Percentiles rank a stretch among this genome's conserved stretches.
These are phyloP conservation scores for Trichopus zeylanicus DNA, from an alignment of 116 monocot species.

Conservation along the genomic window DNA sequence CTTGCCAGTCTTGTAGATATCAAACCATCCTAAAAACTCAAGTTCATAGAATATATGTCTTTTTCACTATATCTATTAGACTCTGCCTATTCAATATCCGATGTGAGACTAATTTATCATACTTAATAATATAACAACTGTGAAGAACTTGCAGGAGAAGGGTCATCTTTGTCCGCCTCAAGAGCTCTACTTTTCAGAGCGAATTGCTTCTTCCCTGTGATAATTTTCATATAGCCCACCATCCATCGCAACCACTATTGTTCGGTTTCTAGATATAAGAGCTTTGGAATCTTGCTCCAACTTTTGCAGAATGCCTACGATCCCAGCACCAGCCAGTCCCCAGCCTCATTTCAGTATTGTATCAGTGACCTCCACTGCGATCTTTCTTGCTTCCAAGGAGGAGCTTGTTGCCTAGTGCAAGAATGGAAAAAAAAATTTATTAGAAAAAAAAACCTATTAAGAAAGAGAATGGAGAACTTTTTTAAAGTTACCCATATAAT, in stretches of 20 bases:
- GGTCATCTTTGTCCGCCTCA: neutral
- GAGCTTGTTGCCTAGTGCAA: constrained; percentile 14
- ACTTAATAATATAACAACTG: no score
- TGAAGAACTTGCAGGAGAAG: constrained; percentile 6
- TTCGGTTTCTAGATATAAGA: constrained; percentile 30
- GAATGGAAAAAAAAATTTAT: no score
- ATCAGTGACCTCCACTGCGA: constrained; percentile 39
- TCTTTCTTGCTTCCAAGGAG: constrained; percentile 28
- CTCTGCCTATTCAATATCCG: no score
- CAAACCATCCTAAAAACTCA: no score
- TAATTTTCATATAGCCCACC: constrained; percentile 77
- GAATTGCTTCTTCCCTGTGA: neutral
- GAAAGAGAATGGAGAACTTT: neutral
- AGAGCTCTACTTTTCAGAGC: neutral
- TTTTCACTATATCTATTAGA: no score
- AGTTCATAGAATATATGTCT: no score
- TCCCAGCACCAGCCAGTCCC: constrained; percentile 60
- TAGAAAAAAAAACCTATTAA: no score
- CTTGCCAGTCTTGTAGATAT: no score
- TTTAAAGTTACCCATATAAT: neutral
- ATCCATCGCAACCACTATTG: constrained; percentile 77
- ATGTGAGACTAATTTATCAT: no score
- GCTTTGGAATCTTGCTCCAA: constrained; percentile 47
- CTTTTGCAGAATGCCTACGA: constrained; percentile 69
- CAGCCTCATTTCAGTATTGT: constrained; percentile 49